A percentile compares a stretch with the other conserved stretches of the same genome.
Conservation (phyloP, 2,329 filamentous ascomycete species). For the Diplodia corticola region DNA sequence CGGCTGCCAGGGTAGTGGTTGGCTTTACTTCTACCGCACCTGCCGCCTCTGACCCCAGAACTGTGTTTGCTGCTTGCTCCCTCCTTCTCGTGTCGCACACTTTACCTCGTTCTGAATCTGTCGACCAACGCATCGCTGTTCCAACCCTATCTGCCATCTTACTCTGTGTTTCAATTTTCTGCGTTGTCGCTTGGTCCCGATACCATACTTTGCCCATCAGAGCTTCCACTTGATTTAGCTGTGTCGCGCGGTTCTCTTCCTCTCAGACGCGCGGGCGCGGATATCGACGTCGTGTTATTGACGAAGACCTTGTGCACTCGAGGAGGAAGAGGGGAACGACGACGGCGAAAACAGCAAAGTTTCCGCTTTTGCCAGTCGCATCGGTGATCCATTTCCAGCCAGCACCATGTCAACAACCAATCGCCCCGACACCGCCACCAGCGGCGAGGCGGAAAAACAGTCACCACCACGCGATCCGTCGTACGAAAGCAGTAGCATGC, state of each 20-base stretch:
- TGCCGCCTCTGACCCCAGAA: not conserved
- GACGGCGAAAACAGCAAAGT: too few relatives aligned
- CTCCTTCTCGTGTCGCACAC: not conserved
- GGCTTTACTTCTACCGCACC: not conserved
- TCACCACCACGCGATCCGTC: not conserved
- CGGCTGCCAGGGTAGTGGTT: not conserved
- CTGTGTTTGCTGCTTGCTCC: not conserved
- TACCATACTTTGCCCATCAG: too few relatives aligned
- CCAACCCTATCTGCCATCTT: too few relatives aligned
- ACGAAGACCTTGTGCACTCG: not conserved
- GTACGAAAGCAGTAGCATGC: not conserved
- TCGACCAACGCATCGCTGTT: too few relatives aligned
- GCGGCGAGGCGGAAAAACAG: not conserved
- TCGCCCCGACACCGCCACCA: not conserved
- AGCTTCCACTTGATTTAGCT: too few relatives aligned
- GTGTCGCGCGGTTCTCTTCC: too few relatives aligned
- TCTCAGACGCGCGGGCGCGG: too few relatives aligned
- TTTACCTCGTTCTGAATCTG: not conserved
- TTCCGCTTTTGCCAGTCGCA: too few relatives aligned
- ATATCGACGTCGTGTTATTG: not conserved
- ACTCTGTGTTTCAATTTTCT: too few relatives aligned
- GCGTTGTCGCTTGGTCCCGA: too few relatives aligned
- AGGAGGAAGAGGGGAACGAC: too few relatives aligned
- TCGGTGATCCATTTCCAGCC: not conserved
- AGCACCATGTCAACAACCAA: not conserved